These are phyloP conservation scores for Yarrowia sp. DNA, from an alignment of 805 yeast species.

Conservation along the genomic window DNA sequence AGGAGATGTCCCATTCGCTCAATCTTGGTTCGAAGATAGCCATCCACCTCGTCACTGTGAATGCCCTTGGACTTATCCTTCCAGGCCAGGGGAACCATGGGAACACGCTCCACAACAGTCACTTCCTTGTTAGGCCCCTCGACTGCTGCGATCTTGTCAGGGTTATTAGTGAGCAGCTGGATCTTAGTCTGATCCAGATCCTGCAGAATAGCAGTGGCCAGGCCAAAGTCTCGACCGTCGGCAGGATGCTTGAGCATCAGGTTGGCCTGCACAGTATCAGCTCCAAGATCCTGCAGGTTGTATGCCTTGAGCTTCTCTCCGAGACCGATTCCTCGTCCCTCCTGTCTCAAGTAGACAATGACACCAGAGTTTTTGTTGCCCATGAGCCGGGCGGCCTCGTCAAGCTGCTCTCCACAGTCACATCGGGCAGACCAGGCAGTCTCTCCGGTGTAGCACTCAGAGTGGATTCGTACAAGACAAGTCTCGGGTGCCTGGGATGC, in stretches of 20 bases:
- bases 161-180: constrained; percentile 85
- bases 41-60: constrained; percentile 81
- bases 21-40: constrained; percentile 87
- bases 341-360: constrained; percentile 92
- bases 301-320: constrained; percentile 97
- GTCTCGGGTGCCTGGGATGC: not conserved
- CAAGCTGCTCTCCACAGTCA: constrained; percentile 99
- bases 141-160: constrained; percentile 92
- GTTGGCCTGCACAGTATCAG: constrained; percentile 97
- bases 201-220: constrained; percentile 87
- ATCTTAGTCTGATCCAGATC: constrained; percentile 76
- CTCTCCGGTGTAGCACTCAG: constrained; percentile 98
- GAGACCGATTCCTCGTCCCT: constrained; percentile 98
- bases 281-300: constrained; percentile 94
- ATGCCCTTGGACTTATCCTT: constrained; percentile 62
- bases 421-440: constrained; percentile 99
- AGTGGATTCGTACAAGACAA: constrained; percentile 77
- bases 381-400: constrained; percentile 94
- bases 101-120: constrained; percentile 80
- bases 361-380: constrained; percentile 86
- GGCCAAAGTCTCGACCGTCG: constrained; percentile 88
- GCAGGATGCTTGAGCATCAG: constrained; percentile 92
- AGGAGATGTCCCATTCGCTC: constrained; percentile 96
- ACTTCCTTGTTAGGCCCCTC: constrained; percentile 78
- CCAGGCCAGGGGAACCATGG: constrained; percentile 98